Base-by-base conservation (phyloP, 2,329 filamentous ascomycete genomes). In the Diaporthe sp. region DNA sequence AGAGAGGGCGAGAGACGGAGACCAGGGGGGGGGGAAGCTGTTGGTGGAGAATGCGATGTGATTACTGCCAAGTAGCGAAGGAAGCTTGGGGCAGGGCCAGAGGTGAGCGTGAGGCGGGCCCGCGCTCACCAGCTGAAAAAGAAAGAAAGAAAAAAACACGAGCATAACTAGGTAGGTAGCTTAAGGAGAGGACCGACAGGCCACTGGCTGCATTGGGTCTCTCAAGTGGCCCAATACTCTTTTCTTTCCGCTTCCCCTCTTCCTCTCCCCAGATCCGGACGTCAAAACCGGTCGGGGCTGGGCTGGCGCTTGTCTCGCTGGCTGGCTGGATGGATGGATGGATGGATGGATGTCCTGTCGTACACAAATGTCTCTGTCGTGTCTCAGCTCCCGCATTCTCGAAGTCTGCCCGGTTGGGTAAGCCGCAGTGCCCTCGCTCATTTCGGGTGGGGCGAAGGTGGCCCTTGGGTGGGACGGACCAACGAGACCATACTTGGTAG, bases 321-420 rank as follows among this genome's bases (percentile, higher is more conserved):
- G 6, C 25, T 15, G 6, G 53, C 51, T 28, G 51, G 49, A 12
- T 53, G 49, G 49, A 25, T 51, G 49, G 9, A 25, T 51, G 49
- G 9, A n/a, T 53, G 51, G 13, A 25, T 55, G 51, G 53, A 31
- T 28, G 42, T 44, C 39, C 59, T 17, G 59, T 65, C 59, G 39
- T 44, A 46, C 59, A 37, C 28, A 49, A n/a, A 68, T 68, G 65
- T 68, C 65, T 68, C 34, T 34, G 31, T 46, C 28, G 10, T 65
- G 59, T 68, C 62, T 51, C 62, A 25, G 44, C 62, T 68, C 46
- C 31, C 31, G 62, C 46, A 39, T 68, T 68, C 65, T 68, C 65
- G 65, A 68, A 68, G 65, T 53, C 65, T 68, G 65, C 65, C 65
- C 28, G 65, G 65, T 68, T 68, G 65, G 65, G 65, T 28, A 39